Percentiles rank a stretch among this genome's conserved stretches.
These are phyloP conservation scores for Prunus mume DNA, from an alignment of 306 rosid species.

Conservation along the genomic window DNA sequence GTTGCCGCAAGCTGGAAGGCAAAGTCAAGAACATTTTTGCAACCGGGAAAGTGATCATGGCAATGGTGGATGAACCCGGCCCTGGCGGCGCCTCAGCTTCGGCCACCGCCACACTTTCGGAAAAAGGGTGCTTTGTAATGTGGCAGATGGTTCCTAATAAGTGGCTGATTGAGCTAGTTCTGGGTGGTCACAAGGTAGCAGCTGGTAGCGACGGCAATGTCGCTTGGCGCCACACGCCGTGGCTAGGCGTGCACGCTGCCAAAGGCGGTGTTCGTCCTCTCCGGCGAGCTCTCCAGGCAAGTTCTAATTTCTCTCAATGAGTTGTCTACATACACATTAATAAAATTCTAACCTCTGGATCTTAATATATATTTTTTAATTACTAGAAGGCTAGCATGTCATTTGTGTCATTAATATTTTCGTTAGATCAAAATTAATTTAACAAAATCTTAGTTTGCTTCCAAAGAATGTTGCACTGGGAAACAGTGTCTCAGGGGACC, in stretches of 20 bases:
- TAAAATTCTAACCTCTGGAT: too few species aligned
- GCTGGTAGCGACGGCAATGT: slow-evolving; percentile 87
- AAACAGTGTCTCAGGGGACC: slow-evolving; percentile 6
- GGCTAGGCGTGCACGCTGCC: slow-evolving; percentile 90
- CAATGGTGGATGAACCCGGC: slow-evolving; percentile 56
- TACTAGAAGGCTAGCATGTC: too few species aligned
- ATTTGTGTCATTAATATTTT: too few species aligned
- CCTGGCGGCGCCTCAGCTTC: slow-evolving; percentile 38
- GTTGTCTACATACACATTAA: too few species aligned
- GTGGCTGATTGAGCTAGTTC: slow-evolving; percentile 86
- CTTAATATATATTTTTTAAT: too few species aligned
- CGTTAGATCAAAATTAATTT: background rate
- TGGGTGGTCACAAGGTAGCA: slow-evolving; percentile 66
- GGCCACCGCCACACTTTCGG: slow-evolving; percentile 30
- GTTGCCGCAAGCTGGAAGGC: slow-evolving; percentile 84
- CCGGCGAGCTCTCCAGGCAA: slow-evolving; percentile 90
- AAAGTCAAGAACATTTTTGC: slow-evolving; percentile 64
- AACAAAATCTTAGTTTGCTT: background rate
- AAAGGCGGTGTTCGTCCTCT: slow-evolving; percentile 86
- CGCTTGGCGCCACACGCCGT: slow-evolving; percentile 97
- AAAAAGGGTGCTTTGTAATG: slow-evolving; percentile 91
- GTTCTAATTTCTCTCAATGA: slow-evolving; percentile 6
- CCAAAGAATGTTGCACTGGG: background rate
- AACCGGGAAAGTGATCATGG: slow-evolving; percentile 85
- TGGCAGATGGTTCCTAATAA: slow-evolving; percentile 96